Percentiles rank a stretch among this genome's conserved stretches.
Evolutionary conservation across 2,329 filamentous ascomycete genomes (phyloP).

Genomic region (Microcyclospora pomicola): DNA sequence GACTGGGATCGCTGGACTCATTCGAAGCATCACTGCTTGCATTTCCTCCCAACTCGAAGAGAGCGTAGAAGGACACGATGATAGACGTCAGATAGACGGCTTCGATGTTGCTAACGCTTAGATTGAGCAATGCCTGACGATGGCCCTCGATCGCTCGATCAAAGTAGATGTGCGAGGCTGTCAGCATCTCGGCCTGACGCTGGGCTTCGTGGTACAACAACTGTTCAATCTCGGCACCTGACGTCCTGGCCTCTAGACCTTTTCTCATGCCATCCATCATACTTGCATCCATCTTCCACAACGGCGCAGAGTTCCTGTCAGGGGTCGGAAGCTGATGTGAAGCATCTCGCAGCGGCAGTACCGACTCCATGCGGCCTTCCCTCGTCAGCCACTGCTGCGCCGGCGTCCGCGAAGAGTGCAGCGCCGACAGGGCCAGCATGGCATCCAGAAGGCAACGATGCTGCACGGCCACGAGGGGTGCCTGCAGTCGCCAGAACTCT

Average conservation of each 20-base stretch:
- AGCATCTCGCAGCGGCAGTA: neutral
- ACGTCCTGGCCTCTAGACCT: neutral
- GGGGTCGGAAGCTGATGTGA: neutral
- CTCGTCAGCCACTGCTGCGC: conserved; percentile 7
- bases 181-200: conserved; percentile 10
- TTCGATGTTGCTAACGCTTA: conserved; percentile 10
- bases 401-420: conserved; percentile 11
- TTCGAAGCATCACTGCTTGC: conserved; percentile 6
- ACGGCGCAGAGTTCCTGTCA: neutral
- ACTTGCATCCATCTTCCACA: neutral
- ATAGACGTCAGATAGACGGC: conserved; percentile 13
- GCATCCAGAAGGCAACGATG: conserved; percentile 12
- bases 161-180: conserved; percentile 12
- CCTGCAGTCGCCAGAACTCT: conserved; percentile 15
- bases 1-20: conserved; percentile 9
- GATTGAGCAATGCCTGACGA: conserved; percentile 5
- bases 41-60: conserved; percentile 12
- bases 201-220: conserved; percentile 2
- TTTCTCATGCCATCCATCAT: too few species aligned
- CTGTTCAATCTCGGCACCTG: neutral
- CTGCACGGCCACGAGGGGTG: conserved; percentile 14
- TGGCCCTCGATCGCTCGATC: conserved; percentile 16
- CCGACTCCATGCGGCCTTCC: conserved; percentile 7
- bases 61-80: conserved; percentile 11
- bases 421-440: conserved; percentile 14